A percentile compares a stretch with the other conserved stretches of the same genome.
These are phyloP conservation scores for Blastobotrys peoriensis DNA, from an alignment of 805 yeast species.

Conservation along the genomic window DNA sequence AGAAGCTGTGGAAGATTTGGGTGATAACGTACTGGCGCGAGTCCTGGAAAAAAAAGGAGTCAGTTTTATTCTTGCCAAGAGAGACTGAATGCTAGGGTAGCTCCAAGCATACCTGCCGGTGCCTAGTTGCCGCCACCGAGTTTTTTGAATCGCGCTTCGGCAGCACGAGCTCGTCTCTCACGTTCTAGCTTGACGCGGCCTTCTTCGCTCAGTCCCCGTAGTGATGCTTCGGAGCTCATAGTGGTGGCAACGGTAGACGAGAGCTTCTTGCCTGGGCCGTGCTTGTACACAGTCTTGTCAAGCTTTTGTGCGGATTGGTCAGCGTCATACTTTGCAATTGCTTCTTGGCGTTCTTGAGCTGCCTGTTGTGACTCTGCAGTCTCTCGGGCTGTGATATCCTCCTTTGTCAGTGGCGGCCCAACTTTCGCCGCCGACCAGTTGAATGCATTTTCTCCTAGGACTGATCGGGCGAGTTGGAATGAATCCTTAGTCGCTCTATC, in stretches of 20 bases:
- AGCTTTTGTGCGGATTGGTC: constrained; percentile 29
- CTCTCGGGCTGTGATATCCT: constrained; percentile 27
- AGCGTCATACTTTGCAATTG: constrained; percentile 80
- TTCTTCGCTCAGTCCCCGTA: constrained; percentile 57
- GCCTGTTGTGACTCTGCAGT: constrained; percentile 16
- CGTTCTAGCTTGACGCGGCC: constrained; percentile 78
- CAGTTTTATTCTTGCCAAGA: not conserved
- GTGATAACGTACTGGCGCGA: constrained; percentile 4
- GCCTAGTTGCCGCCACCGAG: constrained; percentile 5
- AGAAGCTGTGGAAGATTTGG: not conserved
- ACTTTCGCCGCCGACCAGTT: constrained; percentile 69
- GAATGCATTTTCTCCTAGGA: constrained; percentile 61
- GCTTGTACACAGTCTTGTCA: constrained; percentile 22
- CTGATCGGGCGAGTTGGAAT: constrained; percentile 62
- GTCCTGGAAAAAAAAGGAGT: not conserved
- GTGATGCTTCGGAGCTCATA: constrained; percentile 16
- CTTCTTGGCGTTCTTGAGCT: constrained; percentile 24
- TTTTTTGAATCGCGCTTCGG: constrained; percentile 70
- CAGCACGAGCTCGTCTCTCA: constrained; percentile 94
- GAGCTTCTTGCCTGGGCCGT: constrained; percentile 21
- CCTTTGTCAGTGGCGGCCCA: constrained; percentile 42
- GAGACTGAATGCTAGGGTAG: not conserved
- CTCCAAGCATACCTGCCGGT: not conserved
- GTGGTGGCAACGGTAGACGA: constrained; percentile 22
- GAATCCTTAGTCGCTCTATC: constrained; percentile 37